Evolutionary conservation across 23 red algal genomes (phyloP).

Genomic region (Agarophyton chilense): DNA sequence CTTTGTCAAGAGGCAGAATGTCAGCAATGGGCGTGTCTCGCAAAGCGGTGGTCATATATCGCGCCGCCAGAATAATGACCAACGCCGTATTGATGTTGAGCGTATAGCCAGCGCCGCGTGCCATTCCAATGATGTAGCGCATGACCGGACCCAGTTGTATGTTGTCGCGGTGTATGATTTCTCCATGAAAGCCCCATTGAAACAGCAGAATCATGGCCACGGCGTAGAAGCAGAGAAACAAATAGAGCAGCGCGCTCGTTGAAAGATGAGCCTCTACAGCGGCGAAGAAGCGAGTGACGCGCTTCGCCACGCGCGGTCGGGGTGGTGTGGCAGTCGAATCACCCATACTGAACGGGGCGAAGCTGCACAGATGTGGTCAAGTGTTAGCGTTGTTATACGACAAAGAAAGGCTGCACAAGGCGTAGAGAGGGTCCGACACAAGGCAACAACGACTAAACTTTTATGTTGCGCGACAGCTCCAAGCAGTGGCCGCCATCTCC

Average conservation of each 20-base stretch:
- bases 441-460: no score
- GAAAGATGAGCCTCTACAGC: slow-evolving; percentile 42
- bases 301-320: background rate
- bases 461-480: no score
- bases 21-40: slow-evolving; percentile 26
- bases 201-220: slow-evolving; percentile 53
- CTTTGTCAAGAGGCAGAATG: slow-evolving; percentile 66
- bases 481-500: no score
- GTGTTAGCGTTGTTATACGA: no score
- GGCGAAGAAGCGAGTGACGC: background rate
- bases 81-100: slow-evolving; percentile 79
- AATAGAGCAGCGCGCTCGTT: slow-evolving; percentile 32
- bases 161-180: slow-evolving; percentile 7
- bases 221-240: slow-evolving; percentile 56
- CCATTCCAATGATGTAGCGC: slow-evolving; percentile 41
- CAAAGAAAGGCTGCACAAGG: no score
- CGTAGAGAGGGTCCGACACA: no score
- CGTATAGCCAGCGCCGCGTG: slow-evolving; percentile 64
- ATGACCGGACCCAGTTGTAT: background rate
- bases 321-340: background rate
- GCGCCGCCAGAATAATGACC: slow-evolving; percentile 52
- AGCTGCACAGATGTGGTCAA: no score
- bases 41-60: slow-evolving; percentile 14
- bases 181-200: slow-evolving; percentile 36
- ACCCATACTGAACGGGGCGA: background rate